Base-by-base conservation (phyloP, 2,329 filamentous ascomycete species). In the Ambrosiella xylebori region DNA sequence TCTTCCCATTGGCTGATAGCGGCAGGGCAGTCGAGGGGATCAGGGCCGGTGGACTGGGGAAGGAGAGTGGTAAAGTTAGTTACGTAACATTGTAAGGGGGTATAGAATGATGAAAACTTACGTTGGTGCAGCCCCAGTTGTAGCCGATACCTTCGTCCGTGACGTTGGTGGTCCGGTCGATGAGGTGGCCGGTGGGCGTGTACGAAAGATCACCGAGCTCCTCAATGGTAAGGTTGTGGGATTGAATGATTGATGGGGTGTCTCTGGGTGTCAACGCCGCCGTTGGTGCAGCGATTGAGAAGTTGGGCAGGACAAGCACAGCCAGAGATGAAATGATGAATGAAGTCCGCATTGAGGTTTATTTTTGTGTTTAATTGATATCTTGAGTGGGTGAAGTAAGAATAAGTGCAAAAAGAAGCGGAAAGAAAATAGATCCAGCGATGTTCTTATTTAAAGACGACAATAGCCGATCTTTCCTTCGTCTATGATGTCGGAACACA, bases 51-150 rank as follows among this genome's bases (percentile, higher is more conserved):
- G n/a, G 56, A 45, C 59, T 60, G 51, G 6, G 11, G 38, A n/a
- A 41, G 13, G 41, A 27, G 41, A 8, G 5, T n/a, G 15, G 19
- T 36, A 37, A 27, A 27, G 7, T 40, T 37, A n/a, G n/a, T 37
- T 7, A 37, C 2, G 12, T 37, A n/a, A 9, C 9, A 13, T 39
- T 15, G n/a, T 27, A 47, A 13, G 12, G 9, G 17, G 1, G 11
- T 39, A 9, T 12, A 1, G 9, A 50, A 35, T 6, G 19, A 12
- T 17, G 6, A 15, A 19, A n/a, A 57, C 59, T 8, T 56, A 60
- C 59, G n/a, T 54, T 58, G 45, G 52, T 60, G 56, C 59, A 60
- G 37, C 45, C 52, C 59, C 59, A 60, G 35, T 60, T 60, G n/a
- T 55, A 56, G 6, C 59, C 59, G 9, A 60, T 58, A 17, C 56